phyloP scores from a whole-genome alignment of 768 basidiomycete genomes.

The Kwoniella pini region DNA sequence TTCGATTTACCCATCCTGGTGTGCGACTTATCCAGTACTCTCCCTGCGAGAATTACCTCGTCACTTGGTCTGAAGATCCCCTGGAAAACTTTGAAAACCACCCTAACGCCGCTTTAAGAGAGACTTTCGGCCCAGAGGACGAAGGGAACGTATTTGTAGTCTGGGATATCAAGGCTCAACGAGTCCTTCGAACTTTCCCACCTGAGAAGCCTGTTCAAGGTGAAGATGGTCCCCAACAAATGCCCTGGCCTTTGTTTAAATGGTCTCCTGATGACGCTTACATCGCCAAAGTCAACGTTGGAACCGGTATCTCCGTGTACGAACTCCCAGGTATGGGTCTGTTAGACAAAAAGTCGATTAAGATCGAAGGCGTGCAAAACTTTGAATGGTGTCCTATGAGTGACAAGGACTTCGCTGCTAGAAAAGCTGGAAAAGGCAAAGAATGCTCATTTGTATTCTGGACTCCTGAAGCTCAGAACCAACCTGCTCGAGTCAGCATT shows the following conservation, averaged over 20 bases:
- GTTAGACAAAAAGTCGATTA: constrained; percentile 93
- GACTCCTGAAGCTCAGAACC: constrained; percentile 94
- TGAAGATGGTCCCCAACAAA: constrained; percentile 56
- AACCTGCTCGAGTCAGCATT: constrained; percentile 94
- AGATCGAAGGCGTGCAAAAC: constrained; percentile 94
- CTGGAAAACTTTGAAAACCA: constrained; percentile 81
- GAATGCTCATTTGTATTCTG: constrained; percentile 97
- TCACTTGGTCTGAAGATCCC: constrained; percentile 95
- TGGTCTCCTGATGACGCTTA: constrained; percentile 98
- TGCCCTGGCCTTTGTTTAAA: constrained; percentile 84
- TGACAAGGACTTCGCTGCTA: constrained; percentile 80
- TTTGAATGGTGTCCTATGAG: constrained; percentile 98
- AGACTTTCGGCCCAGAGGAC: constrained; percentile 66
- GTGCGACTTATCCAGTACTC: constrained; percentile 97
- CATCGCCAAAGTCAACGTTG: constrained; percentile 82
- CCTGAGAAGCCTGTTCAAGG: constrained; percentile 52
- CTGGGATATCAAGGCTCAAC: constrained; percentile 96
- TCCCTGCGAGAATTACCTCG: constrained; percentile 91
- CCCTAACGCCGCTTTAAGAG: constrained; percentile 62
- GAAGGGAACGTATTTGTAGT: constrained; percentile 95
- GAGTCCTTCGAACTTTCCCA: constrained; percentile 87
- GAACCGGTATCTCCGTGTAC: constrained; percentile 93
- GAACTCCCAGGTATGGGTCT: constrained; percentile 92
- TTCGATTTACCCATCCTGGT: constrained; percentile 90
- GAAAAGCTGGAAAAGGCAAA: constrained; percentile 61